Percentiles rank a stretch among this genome's conserved stretches.
Evolutionary conservation across 2,329 filamentous ascomycete species (phyloP).

Genomic region (Ceratocystis alfenasii): DNA sequence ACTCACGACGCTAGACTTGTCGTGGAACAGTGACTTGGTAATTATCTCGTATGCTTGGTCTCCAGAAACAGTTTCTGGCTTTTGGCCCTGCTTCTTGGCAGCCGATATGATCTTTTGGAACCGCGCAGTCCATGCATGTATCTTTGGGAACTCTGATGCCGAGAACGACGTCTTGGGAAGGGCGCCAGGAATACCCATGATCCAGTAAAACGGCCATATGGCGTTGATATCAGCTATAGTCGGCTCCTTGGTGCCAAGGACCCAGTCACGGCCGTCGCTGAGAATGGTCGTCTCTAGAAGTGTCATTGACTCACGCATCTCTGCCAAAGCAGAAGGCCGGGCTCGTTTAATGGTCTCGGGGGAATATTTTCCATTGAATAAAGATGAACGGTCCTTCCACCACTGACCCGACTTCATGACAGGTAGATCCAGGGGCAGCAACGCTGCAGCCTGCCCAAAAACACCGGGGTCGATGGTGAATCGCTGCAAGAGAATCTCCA

Average conservation of each 20-base stretch:
- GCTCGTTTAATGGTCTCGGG: constrained; percentile 25
- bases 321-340: constrained; percentile 44
- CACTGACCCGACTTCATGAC: constrained; percentile 47
- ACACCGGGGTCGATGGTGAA: constrained; percentile 46
- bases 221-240: constrained; percentile 57
- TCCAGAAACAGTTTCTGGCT: constrained; percentile 38
- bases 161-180: constrained; percentile 44
- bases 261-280: constrained; percentile 54
- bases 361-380: constrained; percentile 26
- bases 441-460: constrained; percentile 40
- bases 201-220: constrained; percentile 57
- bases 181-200: constrained; percentile 42
- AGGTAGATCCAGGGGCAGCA: constrained; percentile 46
- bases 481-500: constrained; percentile 39
- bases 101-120: constrained; percentile 40
- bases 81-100: constrained; percentile 28
- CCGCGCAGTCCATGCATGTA: constrained; percentile 52
- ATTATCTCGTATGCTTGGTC: constrained; percentile 42
- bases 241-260: constrained; percentile 42
- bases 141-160: constrained; percentile 41
- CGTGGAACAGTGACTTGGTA: constrained; percentile 35
- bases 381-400: constrained; percentile 42
- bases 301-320: constrained; percentile 43
- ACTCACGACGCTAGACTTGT: constrained; percentile 32
- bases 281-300: constrained; percentile 52